Base-by-base conservation (phyloP, 78 protist genomes). In the Creolimax fragrantissima region DNA sequence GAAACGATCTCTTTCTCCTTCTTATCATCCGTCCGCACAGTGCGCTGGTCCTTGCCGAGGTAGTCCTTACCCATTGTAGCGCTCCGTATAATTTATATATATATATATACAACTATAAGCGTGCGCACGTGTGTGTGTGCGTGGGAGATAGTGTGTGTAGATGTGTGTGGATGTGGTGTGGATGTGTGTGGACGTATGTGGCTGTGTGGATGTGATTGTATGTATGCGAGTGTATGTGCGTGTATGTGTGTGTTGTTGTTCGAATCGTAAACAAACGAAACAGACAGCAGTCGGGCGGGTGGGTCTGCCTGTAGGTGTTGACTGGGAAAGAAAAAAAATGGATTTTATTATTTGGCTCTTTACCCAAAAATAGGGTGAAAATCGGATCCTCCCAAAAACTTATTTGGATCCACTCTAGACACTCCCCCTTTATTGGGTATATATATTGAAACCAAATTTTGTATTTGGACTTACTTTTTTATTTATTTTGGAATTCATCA, bases 21-120 rank as follows among this genome's bases (percentile, higher is more conserved):
- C 89, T 93, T 47, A 32, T 91, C 86, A 32, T 93, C 94, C 4
- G 4, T 58, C n/a, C 44, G 45, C 35, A 93, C 94, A 0, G 44
- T 5, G 39, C 94, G 85, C 92, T 86, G 91, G n/a, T 93, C 94
- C 35, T 5, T n/a, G 0, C 94, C 94, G 3, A 93, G 88, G 81
- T 93, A 93, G 5, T 93, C 94, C 24, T 58, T 58, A 93, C 47
- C 92, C 96, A 88, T 24, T 95, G 97, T 88, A 97, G 95, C 47
- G 96, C 98, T 2, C 93, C 97, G 44, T 97, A 96, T 66, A 90
- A 3, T 86, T 6, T 93, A 91, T 24, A 95, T 94, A 17, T 95
- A 81, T 42, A 67, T 47, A 24, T 58, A 58, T 1, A 58, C 74
- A 58, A 58, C 74, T n/a, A n/a, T n/a, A n/a, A n/a, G n/a, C n/a